phyloP scores from a whole-genome alignment of 345 rosid species.

The Chamaenerion angustifolium region DNA sequence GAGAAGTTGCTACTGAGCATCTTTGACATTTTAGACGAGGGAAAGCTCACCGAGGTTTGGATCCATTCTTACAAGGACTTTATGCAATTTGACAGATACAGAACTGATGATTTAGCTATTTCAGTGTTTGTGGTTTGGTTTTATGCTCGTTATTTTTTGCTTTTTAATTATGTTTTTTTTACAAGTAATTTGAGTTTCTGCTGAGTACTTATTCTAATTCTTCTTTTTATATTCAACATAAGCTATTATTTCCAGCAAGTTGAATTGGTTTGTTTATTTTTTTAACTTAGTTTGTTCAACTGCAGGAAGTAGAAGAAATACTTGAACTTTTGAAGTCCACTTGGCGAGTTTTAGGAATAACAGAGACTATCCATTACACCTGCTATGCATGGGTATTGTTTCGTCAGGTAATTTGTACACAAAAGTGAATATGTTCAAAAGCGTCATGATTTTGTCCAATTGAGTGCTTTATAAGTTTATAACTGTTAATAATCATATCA shows the following conservation, averaged over 20 bases:
- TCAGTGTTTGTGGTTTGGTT: no score
- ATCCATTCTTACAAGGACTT: constrained; percentile 4
- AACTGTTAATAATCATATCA: no score
- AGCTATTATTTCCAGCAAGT: neutral
- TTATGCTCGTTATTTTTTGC: no score
- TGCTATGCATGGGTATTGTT: constrained; percentile 86
- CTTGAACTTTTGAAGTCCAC: constrained; percentile 93
- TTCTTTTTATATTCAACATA: no score
- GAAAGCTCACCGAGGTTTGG: constrained; percentile 88
- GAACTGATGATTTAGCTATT: neutral
- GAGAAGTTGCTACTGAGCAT: constrained; percentile 87
- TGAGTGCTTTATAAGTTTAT: no score
- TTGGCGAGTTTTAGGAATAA: constrained; percentile 91
- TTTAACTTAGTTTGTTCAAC: neutral
- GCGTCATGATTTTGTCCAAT: no score
- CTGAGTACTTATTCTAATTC: no score
- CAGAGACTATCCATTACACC: constrained; percentile 88
- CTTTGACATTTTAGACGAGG: constrained; percentile 88
- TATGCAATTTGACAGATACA: neutral
- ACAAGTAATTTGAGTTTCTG: no score
- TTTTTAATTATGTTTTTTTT: no score
- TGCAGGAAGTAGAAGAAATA: constrained; percentile 93
- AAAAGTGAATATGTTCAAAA: constrained; percentile 7
- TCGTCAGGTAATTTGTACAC: constrained; percentile 56
- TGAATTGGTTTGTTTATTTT: neutral